These are phyloP conservation scores for Globisporangium viniferum DNA, from an alignment of 352 stramenopile species.

Conservation along the genomic window DNA sequence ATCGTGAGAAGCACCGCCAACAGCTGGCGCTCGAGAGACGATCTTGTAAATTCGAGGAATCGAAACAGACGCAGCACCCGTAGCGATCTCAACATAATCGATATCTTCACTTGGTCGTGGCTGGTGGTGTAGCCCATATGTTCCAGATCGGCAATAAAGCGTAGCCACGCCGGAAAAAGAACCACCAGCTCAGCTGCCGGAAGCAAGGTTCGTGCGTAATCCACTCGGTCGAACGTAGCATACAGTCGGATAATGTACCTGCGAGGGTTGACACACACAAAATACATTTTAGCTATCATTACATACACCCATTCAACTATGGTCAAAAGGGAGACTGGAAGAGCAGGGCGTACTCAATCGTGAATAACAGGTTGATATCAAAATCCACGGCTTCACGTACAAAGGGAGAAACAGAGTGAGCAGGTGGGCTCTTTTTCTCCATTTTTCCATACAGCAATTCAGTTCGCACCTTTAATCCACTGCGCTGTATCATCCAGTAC, in stretches of 20 bases:
- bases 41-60: constrained; percentile 70
- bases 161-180: constrained; percentile 57
- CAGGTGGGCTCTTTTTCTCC: not conserved
- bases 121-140: constrained; percentile 9
- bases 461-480: constrained; percentile 49
- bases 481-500: constrained; percentile 23
- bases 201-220: constrained; percentile 53
- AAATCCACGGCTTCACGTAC: constrained; percentile 43
- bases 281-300: not conserved
- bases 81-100: constrained; percentile 49
- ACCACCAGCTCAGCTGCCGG: constrained; percentile 56
- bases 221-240: constrained; percentile 54
- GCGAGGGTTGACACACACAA: not conserved
- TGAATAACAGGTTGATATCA: constrained; percentile 62
- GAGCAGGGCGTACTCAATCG: constrained; percentile 43
- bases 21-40: constrained; percentile 68
- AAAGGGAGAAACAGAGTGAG: not conserved
- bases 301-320: not conserved
- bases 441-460: not conserved
- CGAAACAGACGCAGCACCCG: constrained; percentile 71
- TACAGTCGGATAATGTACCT: constrained; percentile 62
- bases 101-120: constrained; percentile 15
- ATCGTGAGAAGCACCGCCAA: constrained; percentile 60
- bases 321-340: not conserved
- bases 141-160: not conserved